Evolutionary conservation across 805 yeast genomes (phyloP), one percentile per base, ranked within the genome.

Genomic region (Candida insectalens): DNA sequence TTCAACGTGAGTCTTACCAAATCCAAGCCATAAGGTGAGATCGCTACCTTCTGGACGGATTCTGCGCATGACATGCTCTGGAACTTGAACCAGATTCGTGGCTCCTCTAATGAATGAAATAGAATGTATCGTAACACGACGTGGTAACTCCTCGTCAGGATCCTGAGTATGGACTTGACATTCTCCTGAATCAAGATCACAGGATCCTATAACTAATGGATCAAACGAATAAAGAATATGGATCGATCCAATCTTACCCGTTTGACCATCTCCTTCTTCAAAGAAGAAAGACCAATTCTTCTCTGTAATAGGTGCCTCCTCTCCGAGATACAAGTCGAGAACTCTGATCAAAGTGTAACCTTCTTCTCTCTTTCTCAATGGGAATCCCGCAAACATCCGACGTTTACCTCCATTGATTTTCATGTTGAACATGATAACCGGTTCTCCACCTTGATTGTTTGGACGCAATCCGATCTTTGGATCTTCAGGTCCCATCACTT

Each of bases 1-100:
- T 27, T 48, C 47, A 13, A 61, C 34, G 40, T 63, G 68, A 8
- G 67, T 65, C 32, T 66, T 50, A 2, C 65, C 63, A 44, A 63
- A 58, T 1, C 66, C 67, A 13, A 63, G 43, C 60, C 65, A 65
- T 14, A 65, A 44, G 34, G 60, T 60, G 13, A 38, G 21, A n/a
- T 34, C 20, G 15, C 33, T 32, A 7, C 20, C n/a, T 8, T n/a
- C 12, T 6, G 34, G 35, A 18, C 38, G 43, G n/a, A 26, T 13
- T 15, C 16, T 19, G 14, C n/a, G 8, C 19, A 14, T 50, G 17
- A 30, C 21, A 18, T 36, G 10, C 19, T 33, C 29, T 16, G 52
- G 50, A 8, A 47, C 22, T 13, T 46, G 44, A 12, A 36, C 32
- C 35, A 47, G 29, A 25, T 46, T 42, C 6, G 49, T 37, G 15